Evolutionary conservation across 495 filamentous ascomycete species (phyloP).

Genomic region (Podospora conica): DNA sequence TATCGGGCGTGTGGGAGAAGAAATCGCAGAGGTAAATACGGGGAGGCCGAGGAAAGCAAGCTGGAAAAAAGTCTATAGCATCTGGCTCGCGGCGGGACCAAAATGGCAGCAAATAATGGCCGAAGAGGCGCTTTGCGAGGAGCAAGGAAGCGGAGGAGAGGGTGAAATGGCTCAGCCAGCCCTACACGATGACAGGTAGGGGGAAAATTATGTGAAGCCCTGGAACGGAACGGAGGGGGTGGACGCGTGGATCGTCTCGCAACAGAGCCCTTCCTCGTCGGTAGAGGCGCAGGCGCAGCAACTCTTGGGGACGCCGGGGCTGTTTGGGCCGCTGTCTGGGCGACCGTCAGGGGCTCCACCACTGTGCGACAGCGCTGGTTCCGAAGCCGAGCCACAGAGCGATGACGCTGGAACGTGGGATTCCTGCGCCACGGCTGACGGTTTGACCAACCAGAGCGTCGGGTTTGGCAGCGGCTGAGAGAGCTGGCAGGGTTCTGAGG

Average conservation of each 20-base stretch:
- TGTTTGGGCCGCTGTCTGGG: not conserved
- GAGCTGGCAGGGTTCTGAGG: not conserved
- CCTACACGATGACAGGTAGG: not conserved
- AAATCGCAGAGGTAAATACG: not conserved
- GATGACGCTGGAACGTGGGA: slow-evolving; percentile 4
- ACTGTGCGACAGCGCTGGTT: not conserved
- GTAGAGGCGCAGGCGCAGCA: not conserved
- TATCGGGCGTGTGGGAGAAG: not conserved
- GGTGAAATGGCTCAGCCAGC: not conserved
- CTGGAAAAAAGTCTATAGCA: not conserved
- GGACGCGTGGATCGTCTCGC: slow-evolving; percentile 10
- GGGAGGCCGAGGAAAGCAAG: not conserved
- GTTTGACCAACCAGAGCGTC: slow-evolving; percentile 9
- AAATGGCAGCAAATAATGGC: not conserved
- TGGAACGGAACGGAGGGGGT: not conserved
- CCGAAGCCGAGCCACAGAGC: slow-evolving; percentile 4
- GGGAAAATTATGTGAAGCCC: not conserved
- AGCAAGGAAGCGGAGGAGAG: not conserved
- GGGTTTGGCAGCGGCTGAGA: slow-evolving; percentile 9
- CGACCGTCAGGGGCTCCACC: not conserved
- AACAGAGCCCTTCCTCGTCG: slow-evolving; percentile 11
- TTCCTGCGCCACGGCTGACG: slow-evolving; percentile 8
- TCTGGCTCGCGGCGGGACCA: not conserved
- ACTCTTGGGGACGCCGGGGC: not conserved
- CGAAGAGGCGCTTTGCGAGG: not conserved